These are phyloP conservation scores for Penicillium frequentans DNA, from an alignment of 2,329 filamentous ascomycete genomes.

Conservation along the genomic window DNA sequence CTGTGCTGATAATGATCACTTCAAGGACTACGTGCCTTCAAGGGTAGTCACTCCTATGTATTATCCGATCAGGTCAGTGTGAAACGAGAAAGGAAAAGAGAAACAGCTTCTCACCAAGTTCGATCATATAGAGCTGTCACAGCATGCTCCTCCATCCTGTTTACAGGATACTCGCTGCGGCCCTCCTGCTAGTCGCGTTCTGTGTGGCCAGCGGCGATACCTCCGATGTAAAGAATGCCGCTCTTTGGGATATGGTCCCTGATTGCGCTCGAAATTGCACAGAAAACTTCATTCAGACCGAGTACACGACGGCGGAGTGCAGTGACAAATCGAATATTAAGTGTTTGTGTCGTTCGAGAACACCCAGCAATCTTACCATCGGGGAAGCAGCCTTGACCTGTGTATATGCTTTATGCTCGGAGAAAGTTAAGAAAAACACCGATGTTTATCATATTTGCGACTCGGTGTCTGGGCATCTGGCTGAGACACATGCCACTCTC, in stretches of 20 bases:
- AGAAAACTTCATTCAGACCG: constrained; percentile 60
- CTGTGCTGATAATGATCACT: constrained; percentile 25
- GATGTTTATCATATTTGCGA: constrained; percentile 59
- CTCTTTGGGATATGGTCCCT: constrained; percentile 51
- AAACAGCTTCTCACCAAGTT: not conserved
- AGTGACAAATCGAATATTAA: constrained; percentile 52
- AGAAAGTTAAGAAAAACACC: constrained; percentile 45
- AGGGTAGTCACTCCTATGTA: constrained; percentile 25
- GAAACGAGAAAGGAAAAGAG: not conserved
- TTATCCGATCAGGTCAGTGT: constrained; percentile 19
- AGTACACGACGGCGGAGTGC: constrained; percentile 51
- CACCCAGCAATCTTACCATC: constrained; percentile 64
- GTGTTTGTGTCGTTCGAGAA: constrained; percentile 64
- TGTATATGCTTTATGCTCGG: constrained; percentile 59
- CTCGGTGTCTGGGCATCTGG: constrained; percentile 35
- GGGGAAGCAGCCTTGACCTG: constrained; percentile 73
- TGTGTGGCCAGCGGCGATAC: constrained; percentile 22
- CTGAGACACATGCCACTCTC: constrained; percentile 37
- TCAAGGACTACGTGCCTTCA: constrained; percentile 20
- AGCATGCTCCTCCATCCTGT: constrained; percentile 36
- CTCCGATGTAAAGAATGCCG: constrained; percentile 19
- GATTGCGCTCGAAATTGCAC: constrained; percentile 63
- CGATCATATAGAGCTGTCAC: constrained; percentile 24
- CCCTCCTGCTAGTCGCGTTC: constrained; percentile 21
- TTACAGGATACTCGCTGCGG: constrained; percentile 27